These are phyloP conservation scores for Crithidia bombi DNA, from an alignment of 208 protist genomes.

Conservation along the genomic window DNA sequence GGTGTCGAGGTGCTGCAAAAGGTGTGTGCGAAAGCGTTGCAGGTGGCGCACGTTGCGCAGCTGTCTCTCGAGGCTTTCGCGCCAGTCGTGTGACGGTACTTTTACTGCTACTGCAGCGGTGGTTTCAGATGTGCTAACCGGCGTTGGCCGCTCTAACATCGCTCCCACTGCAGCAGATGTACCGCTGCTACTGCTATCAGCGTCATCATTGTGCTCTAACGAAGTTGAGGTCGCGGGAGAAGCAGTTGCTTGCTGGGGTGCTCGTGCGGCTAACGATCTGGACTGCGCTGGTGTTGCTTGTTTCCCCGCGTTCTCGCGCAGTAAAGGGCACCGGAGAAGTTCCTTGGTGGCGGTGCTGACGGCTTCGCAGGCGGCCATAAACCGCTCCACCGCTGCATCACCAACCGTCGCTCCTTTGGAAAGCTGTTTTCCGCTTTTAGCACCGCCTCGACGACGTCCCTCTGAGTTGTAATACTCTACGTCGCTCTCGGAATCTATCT, in stretches of 20 bases:
- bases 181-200: background rate
- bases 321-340: slow-evolving; percentile 1
- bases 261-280: too few relatives aligned
- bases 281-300: background rate
- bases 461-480: background rate
- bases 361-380: slow-evolving; percentile 11
- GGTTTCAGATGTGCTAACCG: background rate
- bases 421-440: background rate
- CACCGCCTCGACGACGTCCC: background rate
- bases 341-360: background rate
- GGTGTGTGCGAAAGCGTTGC: slow-evolving; percentile 56
- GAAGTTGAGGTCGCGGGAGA: background rate
- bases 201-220: background rate
- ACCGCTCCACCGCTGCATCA: slow-evolving; percentile 1
- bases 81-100: background rate
- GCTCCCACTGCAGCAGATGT: background rate
- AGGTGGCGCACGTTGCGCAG: slow-evolving; percentile 63
- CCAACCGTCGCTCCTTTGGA: background rate
- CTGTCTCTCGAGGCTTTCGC: slow-evolving; percentile 35
- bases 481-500: background rate
- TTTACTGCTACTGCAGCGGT: background rate
- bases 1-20: slow-evolving; percentile 49
- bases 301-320: background rate
- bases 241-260: background rate
- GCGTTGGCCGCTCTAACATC: background rate